A percentile compares a stretch with the other conserved stretches of the same genome.
phyloP scores from a whole-genome alignment of 2,329 filamentous ascomycete species.

The Fusarium sororula region DNA sequence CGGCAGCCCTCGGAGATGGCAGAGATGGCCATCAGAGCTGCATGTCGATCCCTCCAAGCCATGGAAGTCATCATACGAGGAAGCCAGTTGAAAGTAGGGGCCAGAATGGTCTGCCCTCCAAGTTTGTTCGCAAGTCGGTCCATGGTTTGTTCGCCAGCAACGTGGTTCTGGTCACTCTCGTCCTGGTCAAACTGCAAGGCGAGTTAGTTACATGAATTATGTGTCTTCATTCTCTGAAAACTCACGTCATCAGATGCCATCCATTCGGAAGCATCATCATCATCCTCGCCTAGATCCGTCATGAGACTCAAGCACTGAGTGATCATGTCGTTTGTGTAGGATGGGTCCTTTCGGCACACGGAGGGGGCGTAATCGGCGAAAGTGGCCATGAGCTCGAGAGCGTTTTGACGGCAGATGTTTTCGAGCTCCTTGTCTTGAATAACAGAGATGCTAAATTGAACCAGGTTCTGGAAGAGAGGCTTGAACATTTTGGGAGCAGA shows the following conservation, averaged over 20 bases:
- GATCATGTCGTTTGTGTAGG: conserved; percentile 95
- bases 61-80: conserved; percentile 97
- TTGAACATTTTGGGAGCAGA: conserved; percentile 98
- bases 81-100: conserved; percentile 95
- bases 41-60: conserved; percentile 94
- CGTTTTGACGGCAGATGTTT: conserved; percentile 91
- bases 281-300: conserved; percentile 94
- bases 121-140: conserved; percentile 97
- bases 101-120: conserved; percentile 89
- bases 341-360: conserved; percentile 94
- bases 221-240: conserved; percentile 24
- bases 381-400: conserved; percentile 95
- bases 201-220: not conserved
- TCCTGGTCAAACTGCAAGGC: conserved; percentile 80
- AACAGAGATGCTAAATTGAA: conserved; percentile 91
- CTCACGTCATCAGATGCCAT: conserved; percentile 87
- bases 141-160: conserved; percentile 98
- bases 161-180: conserved; percentile 96
- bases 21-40: conserved; percentile 97
- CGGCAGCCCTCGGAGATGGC: conserved; percentile 98
- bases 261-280: conserved; percentile 96
- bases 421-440: conserved; percentile 95
- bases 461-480: conserved; percentile 88
- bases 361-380: conserved; percentile 94
- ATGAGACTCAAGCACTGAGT: conserved; percentile 97